These are phyloP conservation scores for Nicotiana noctiflora DNA, from an alignment of 257 asterid genomes.

Conservation along the genomic window DNA sequence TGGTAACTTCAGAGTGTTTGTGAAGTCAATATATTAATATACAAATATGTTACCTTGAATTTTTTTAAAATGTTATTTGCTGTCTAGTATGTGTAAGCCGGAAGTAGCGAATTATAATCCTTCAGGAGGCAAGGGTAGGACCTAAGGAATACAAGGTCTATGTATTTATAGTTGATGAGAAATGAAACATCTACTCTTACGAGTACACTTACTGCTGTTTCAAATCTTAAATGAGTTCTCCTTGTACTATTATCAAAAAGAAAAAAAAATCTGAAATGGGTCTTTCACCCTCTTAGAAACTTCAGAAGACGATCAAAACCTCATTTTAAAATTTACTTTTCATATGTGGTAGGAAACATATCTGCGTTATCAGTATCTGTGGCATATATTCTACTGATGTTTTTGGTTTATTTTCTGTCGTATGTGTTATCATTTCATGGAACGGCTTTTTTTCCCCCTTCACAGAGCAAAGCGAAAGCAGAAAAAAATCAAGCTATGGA, in stretches of 20 bases:
- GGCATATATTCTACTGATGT: background rate
- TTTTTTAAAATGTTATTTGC: background rate
- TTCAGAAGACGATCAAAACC: background rate
- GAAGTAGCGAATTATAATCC: background rate
- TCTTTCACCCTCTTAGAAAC: background rate
- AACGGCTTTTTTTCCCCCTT: constrained; percentile 4
- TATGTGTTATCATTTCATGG: background rate
- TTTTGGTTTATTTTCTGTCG: background rate
- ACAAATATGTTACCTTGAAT: too few species aligned
- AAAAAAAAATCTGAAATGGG: background rate
- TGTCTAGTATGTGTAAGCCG: background rate
- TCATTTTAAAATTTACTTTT: background rate
- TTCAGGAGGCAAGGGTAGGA: background rate
- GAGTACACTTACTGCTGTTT: background rate
- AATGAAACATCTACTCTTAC: background rate
- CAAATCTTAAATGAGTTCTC: background rate
- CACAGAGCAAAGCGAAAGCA: constrained; percentile 88
- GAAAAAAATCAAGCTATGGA: constrained; percentile 94
- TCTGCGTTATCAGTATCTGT: background rate
- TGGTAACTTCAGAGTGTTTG: too few species aligned
- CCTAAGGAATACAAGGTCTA: background rate
- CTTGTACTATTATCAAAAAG: background rate
- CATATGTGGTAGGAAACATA: background rate
- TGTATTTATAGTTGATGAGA: background rate
- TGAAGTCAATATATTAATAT: too few species aligned